Evolutionary conservation across 352 stramenopile species (phyloP).

Genomic region (Pythium diclinum): DNA sequence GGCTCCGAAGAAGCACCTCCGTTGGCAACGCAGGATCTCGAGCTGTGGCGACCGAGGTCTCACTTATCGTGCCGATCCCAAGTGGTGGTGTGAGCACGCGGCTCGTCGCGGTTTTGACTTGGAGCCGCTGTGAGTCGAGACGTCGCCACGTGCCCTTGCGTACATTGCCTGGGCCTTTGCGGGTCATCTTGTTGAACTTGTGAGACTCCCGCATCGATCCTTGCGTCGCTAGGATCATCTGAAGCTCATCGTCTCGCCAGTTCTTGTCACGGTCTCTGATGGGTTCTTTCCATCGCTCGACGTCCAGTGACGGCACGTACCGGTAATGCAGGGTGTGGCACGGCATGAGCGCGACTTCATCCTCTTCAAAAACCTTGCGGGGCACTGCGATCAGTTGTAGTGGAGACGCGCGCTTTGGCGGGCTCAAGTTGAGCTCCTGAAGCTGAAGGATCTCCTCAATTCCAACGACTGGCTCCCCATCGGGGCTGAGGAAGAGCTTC

Average conservation of each 20-base stretch:
- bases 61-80: not conserved
- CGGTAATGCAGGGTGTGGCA: slow-evolving; percentile 58
- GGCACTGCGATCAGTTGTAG: slow-evolving; percentile 46
- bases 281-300: slow-evolving; percentile 54
- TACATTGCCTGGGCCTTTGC: slow-evolving; percentile 13
- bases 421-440: slow-evolving; percentile 30
- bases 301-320: slow-evolving; percentile 28
- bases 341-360: slow-evolving; percentile 74
- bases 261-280: slow-evolving; percentile 57
- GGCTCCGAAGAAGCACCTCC: slow-evolving; percentile 43
- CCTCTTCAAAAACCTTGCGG: slow-evolving; percentile 41
- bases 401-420: slow-evolving; percentile 25
- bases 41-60: not conserved
- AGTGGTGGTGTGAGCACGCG: not conserved
- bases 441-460: slow-evolving; percentile 57
- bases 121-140: slow-evolving; percentile 35
- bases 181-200: slow-evolving; percentile 39
- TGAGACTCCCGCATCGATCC: not conserved
- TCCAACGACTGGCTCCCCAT: slow-evolving; percentile 23
- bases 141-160: slow-evolving; percentile 47
- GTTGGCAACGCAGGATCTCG: slow-evolving; percentile 12
- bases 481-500: slow-evolving; percentile 34
- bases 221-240: slow-evolving; percentile 28
- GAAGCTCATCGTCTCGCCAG: slow-evolving; percentile 55
- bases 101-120: slow-evolving; percentile 23